These are phyloP conservation scores for Microglena sp. DNA, from an alignment of 139 green algal species.

Conservation along the genomic window DNA sequence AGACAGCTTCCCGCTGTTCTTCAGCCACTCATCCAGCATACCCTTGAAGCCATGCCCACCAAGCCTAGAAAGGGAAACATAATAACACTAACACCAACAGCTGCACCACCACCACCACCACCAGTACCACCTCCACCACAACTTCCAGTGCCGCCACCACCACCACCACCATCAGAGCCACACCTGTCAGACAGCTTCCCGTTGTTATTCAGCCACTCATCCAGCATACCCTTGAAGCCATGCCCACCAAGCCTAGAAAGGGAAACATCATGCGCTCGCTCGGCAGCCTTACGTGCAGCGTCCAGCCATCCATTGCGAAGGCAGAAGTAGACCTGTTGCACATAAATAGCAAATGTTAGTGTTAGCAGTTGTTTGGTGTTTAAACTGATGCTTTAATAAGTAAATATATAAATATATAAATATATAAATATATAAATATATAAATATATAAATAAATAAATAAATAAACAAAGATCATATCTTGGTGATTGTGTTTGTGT, in stretches of 20 bases:
- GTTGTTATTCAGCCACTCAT: conserved; percentile 28
- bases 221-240: conserved; percentile 19
- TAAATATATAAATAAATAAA: no score
- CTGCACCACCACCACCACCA: no score
- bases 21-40: conserved; percentile 36
- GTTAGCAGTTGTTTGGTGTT: not conserved
- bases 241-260: conserved; percentile 3
- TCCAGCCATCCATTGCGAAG: conserved; percentile 54
- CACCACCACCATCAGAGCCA: not conserved
- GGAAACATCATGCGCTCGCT: conserved; percentile 27
- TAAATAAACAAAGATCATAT: no score
- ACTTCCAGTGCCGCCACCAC: no score
- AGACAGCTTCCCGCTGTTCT: conserved; percentile 13
- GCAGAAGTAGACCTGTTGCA: conserved; percentile 62
- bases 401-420: no score
- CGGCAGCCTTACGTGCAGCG: conserved; percentile 42
- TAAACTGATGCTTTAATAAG: no score
- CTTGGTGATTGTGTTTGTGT: no score
- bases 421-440: no score
- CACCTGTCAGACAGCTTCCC: conserved; percentile 21
- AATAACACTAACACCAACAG: no score
- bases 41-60: conserved; percentile 5
- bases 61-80: not conserved
- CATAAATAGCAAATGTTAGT: not conserved
- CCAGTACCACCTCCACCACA: no score